These are phyloP conservation scores for Gossypioides kirkii DNA, from an alignment of 345 rosid genomes.

Conservation along the genomic window DNA sequence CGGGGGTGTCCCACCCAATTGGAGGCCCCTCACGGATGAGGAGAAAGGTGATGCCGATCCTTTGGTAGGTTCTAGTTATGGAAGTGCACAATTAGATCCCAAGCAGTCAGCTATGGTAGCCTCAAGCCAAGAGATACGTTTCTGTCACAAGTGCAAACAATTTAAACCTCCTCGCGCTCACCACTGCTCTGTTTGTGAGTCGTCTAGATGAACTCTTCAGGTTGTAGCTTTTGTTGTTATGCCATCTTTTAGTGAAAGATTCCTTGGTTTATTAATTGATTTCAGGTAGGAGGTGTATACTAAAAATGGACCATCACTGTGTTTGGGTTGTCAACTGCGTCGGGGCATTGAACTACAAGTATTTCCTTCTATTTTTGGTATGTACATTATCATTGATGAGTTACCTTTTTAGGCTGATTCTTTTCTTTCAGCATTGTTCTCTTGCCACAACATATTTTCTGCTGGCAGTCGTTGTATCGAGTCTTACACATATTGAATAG, in stretches of 20 bases:
- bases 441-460: neutral
- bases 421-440: neutral
- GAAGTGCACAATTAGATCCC: conserved; percentile 16
- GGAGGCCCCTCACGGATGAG: conserved; percentile 57
- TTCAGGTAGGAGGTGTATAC: conserved; percentile 76
- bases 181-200: conserved; percentile 85
- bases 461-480: neutral
- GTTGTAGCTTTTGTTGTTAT: neutral
- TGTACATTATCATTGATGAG: conserved; percentile 13
- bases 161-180: conserved; percentile 72
- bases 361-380: conserved; percentile 85
- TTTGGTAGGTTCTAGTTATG: conserved; percentile 22
- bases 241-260: conserved; percentile 13
- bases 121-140: conserved; percentile 35
- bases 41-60: conserved; percentile 48
- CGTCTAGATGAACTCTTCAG: neutral
- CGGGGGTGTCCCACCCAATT: conserved; percentile 69
- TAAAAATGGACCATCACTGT: conserved; percentile 91
- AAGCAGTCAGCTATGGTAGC: conserved; percentile 20
- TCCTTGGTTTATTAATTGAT: conserved; percentile 24
- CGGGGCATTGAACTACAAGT: conserved; percentile 80
- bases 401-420: neutral
- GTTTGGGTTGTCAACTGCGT: conserved; percentile 91
- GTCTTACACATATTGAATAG: neutral
- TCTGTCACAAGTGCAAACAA: conserved; percentile 66